Percentiles rank a stretch among this genome's conserved stretches.
phyloP scores from a whole-genome alignment of 495 filamentous ascomycete species.

The Penicillium simplicissimum region DNA sequence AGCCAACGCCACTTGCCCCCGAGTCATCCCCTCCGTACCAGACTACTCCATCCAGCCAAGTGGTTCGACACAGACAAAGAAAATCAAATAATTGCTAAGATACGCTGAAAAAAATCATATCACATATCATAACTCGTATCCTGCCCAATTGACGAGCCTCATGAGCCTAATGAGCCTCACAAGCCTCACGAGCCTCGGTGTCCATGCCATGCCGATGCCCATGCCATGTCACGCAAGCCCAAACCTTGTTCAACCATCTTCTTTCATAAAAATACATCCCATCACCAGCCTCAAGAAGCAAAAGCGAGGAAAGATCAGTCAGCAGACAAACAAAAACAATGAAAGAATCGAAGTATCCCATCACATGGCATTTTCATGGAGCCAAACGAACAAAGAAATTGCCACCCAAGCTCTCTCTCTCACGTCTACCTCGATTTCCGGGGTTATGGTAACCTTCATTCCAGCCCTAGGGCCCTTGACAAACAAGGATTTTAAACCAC shows the following conservation, averaged over 20 bases:
- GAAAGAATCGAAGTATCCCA: constrained; percentile 8
- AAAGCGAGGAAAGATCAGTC: neutral
- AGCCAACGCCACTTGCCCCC: neutral
- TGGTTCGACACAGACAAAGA: neutral
- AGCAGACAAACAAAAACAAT: constrained; percentile 7
- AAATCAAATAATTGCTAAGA: constrained; percentile 4
- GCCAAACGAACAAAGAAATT: neutral
- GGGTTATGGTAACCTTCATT: neutral
- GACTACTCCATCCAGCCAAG: neutral
- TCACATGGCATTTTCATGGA: neutral
- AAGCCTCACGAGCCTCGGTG: neutral
- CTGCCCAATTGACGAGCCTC: constrained; percentile 1
- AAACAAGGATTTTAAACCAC: neutral
- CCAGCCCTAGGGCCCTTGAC: neutral
- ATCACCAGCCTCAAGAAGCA: neutral
- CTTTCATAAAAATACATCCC: constrained; percentile 22
- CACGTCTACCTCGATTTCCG: constrained; percentile 6
- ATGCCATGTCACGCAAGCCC: neutral
- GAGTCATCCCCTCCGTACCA: neutral
- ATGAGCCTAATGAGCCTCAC: too few relatives aligned
- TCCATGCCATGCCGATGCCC: neutral
- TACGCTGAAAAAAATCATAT: constrained; percentile 12
- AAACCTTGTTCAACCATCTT: neutral
- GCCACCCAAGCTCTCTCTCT: neutral
- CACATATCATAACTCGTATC: constrained; percentile 15